Base-by-base conservation (phyloP, 2,329 filamentous ascomycete species). In the Epicoccum nigrum region DNA sequence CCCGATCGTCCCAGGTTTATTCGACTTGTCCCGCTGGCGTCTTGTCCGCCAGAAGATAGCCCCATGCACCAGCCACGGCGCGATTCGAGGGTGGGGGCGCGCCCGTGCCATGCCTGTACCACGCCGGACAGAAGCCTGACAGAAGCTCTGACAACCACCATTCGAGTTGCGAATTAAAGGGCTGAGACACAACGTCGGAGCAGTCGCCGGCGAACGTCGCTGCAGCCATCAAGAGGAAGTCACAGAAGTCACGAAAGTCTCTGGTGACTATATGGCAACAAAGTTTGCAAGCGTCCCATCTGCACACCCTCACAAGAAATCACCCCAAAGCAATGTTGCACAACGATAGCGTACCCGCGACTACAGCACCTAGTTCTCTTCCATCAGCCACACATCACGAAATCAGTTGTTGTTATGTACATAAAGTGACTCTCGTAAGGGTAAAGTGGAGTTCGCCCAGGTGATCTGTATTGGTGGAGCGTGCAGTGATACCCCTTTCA, bases 341-440 rank as follows among this genome's bases (percentile, higher is more conserved):
- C 56, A 54, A 34, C 50, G 27, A 50, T 38, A 19, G 50, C 35
- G 37, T 37, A 31, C 49, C 51, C 53, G 56, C 44, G 38, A 31
- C 39, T 46, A 49, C 45, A 37, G 44, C 50, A 53, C 49, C 43
- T 12, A 39, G 34, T 16, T 23, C 34, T 45, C 31, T 44, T 38
- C 42, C 7, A 32, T 33, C 47, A 59, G 41, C 58, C 50, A 57
- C 50, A 57, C 54, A 32, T 47, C 47, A 30, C 30, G 5, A 51
- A 21, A 20, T 35, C 42, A 25, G 40, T 46, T 33, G 31, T 43
- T 37, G 43, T 33, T 21, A 31, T 31, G 31, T 27, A 44, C 33
- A 17, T 43, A 27, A 35, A 25, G 34, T 12, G 39, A 20, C 44
- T 38, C 39, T 16, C 20, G 28, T 39, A 19, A 40, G 16, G 21